Evolutionary conservation across 306 rosid genomes (phyloP).

Genomic region (Vachellia collinsii): DNA sequence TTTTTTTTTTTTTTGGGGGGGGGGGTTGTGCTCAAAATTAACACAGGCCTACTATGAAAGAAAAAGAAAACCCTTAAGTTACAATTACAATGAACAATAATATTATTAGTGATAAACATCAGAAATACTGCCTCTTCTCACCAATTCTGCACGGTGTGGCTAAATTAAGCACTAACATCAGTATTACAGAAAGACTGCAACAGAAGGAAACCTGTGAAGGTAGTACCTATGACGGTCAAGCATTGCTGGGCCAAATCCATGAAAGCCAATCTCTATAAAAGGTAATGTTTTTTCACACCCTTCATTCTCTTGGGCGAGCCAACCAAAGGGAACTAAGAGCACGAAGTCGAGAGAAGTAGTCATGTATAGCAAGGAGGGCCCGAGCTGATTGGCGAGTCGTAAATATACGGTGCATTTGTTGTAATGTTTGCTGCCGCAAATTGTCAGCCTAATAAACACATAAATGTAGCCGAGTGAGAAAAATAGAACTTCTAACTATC

Average conservation of each 20-base stretch:
- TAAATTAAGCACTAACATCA: conserved; percentile 34
- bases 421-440: conserved; percentile 91
- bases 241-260: conserved; percentile 27
- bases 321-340: conserved; percentile 99
- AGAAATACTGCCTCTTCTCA: conserved; percentile 35
- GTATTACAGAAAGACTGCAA: conserved; percentile 33
- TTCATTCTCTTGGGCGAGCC: conserved; percentile 89
- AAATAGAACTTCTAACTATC: too few relatives aligned
- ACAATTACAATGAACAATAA: conserved; percentile 46
- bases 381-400: conserved; percentile 97
- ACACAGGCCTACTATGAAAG: conserved; percentile 24
- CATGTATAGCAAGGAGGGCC: conserved; percentile 88
- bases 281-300: conserved; percentile 29
- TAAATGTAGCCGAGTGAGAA: neutral
- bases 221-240: conserved; percentile 34
- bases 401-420: conserved; percentile 93
- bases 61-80: conserved; percentile 8
- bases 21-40: neutral
- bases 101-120: conserved; percentile 38
- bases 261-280: conserved; percentile 24
- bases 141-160: conserved; percentile 42
- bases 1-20: too few relatives aligned
- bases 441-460: conserved; percentile 75
- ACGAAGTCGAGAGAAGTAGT: conserved; percentile 81
- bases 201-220: conserved; percentile 31